A percentile compares a stretch with the other conserved stretches of the same genome.
Conservation (phyloP, 805 yeast genomes). For the Yamadazyma kitorensis region DNA sequence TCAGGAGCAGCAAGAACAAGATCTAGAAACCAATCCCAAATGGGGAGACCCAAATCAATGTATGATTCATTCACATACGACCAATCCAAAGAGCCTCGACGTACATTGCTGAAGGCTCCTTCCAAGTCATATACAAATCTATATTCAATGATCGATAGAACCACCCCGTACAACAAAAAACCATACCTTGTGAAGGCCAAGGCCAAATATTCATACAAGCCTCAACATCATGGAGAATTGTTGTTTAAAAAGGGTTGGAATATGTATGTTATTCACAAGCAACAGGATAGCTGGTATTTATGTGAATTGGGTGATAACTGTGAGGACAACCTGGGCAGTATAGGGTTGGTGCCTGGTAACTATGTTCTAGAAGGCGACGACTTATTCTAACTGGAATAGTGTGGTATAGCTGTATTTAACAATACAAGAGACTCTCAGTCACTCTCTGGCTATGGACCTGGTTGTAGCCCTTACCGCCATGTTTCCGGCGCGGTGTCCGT, state of each 20-base stretch:
- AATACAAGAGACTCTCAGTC: too few species aligned
- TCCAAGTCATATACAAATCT: slow-evolving; percentile 33
- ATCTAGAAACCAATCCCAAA: too few species aligned
- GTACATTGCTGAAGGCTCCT: slow-evolving; percentile 30
- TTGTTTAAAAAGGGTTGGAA: slow-evolving; percentile 40
- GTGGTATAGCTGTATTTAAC: too few species aligned
- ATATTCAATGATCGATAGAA: slow-evolving; percentile 21
- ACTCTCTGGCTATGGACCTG: too few species aligned
- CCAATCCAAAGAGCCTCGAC: slow-evolving; percentile 10
- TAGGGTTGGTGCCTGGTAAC: slow-evolving; percentile 45
- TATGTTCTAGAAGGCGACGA: slow-evolving; percentile 33
- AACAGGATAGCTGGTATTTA: slow-evolving; percentile 44
- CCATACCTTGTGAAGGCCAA: slow-evolving; percentile 33
- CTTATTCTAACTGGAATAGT: slow-evolving; percentile 7
- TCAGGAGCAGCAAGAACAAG: too few species aligned
- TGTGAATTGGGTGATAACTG: slow-evolving; percentile 40
- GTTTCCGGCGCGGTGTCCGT: too few species aligned
- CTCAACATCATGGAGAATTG: slow-evolving; percentile 42
- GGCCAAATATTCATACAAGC: slow-evolving; percentile 38
- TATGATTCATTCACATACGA: slow-evolving; percentile 13
- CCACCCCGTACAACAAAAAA: slow-evolving; percentile 32
- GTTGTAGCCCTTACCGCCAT: too few species aligned
- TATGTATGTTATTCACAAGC: slow-evolving; percentile 40
- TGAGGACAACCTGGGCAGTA: slow-evolving; percentile 27
- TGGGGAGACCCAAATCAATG: slow-evolving; percentile 31